Evolutionary conservation across 1,284 basidiomycete species (phyloP).

Genomic region (Gymnopus androsaceus): DNA sequence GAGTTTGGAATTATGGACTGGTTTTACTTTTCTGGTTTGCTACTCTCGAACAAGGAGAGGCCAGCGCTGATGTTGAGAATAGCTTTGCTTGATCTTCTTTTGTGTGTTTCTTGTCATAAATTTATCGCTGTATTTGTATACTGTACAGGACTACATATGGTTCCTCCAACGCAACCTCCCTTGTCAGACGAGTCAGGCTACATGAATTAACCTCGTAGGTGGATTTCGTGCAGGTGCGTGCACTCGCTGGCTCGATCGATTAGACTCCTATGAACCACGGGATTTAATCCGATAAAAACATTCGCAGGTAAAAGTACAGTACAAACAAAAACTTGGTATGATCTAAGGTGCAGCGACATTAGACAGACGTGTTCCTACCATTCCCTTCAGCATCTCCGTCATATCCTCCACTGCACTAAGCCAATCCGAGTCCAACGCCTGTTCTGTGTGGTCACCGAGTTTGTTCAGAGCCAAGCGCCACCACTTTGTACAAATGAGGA

Average conservation of each 20-base stretch:
- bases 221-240: too few species aligned
- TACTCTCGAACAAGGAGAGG: conserved; percentile 81
- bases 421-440: neutral
- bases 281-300: too few species aligned
- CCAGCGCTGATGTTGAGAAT: conserved; percentile 90
- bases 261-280: too few species aligned
- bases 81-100: conserved; percentile 58
- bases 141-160: neutral
- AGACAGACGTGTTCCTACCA: neutral
- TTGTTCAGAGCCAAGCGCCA: neutral
- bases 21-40: conserved; percentile 67
- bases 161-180: too few species aligned
- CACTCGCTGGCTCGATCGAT: too few species aligned
- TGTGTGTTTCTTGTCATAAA: neutral
- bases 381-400: neutral
- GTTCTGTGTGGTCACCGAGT: neutral
- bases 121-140: neutral
- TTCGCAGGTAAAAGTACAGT: too few species aligned
- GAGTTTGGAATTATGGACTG: conserved; percentile 92
- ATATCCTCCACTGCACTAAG: neutral
- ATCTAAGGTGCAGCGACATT: too few species aligned
- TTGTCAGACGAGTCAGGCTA: too few species aligned
- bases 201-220: too few species aligned
- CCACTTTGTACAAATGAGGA: neutral
- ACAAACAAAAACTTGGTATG: too few species aligned